Percentiles rank a stretch among this genome's conserved stretches.
phyloP scores from a whole-genome alignment of 176 grass and related monocot species.

The Urochloa ruziziensis region DNA sequence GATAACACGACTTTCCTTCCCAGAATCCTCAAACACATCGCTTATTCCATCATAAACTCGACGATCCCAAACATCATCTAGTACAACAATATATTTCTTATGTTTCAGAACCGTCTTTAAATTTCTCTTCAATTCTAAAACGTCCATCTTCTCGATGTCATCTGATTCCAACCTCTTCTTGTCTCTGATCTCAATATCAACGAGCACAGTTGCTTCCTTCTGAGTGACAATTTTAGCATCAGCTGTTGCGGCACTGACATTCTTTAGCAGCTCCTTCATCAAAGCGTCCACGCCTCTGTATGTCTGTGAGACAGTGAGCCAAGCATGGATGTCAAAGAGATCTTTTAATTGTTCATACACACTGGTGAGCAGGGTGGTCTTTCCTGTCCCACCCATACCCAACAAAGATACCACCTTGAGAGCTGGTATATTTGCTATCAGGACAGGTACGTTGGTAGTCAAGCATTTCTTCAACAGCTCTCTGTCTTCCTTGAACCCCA shows the following conservation, averaged over 20 bases:
- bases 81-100: slow-evolving; percentile 23
- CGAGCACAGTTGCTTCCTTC: background rate
- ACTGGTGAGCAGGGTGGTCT: slow-evolving; percentile 21
- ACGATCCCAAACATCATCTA: slow-evolving; percentile 36
- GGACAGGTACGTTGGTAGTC: background rate
- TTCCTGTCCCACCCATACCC: slow-evolving; percentile 40
- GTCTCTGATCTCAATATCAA: background rate
- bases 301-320: slow-evolving; percentile 17
- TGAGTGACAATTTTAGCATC: background rate
- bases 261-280: background rate
- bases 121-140: background rate
- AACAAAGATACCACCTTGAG: slow-evolving; percentile 18
- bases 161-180: background rate
- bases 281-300: background rate
- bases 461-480: background rate
- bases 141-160: background rate
- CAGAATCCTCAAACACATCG: background rate
- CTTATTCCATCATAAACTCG: background rate
- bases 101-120: background rate
- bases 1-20: background rate
- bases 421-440: background rate
- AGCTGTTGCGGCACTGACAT: background rate
- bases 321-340: slow-evolving; percentile 4
- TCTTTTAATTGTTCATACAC: slow-evolving; percentile 5
- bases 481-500: background rate